These are phyloP conservation scores for Coniochaeta sp. DNA, from an alignment of 2,329 filamentous ascomycete genomes.

Conservation along the genomic window DNA sequence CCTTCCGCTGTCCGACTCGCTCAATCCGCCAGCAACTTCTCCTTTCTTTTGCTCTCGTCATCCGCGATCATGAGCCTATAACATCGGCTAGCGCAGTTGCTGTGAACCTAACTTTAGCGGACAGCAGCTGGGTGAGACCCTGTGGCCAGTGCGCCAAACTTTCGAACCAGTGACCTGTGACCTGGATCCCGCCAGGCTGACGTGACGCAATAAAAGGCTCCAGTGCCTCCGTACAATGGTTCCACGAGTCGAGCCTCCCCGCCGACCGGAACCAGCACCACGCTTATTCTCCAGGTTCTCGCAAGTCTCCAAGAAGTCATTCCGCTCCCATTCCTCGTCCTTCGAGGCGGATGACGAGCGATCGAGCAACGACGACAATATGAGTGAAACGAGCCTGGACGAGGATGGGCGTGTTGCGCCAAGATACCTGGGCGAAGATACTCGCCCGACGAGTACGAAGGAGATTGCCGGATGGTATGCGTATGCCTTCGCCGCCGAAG, in stretches of 20 bases:
- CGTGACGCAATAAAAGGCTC: slow-evolving; percentile 22
- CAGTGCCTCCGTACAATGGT: slow-evolving; percentile 12
- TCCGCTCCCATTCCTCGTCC: slow-evolving; percentile 52
- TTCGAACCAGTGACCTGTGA: not conserved
- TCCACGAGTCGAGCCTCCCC: slow-evolving; percentile 1
- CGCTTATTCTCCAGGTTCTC: slow-evolving; percentile 43
- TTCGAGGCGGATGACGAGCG: slow-evolving; percentile 65
- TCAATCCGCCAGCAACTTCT: not conserved
- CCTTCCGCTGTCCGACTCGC: too few relatives aligned
- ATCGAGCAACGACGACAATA: slow-evolving; percentile 31
- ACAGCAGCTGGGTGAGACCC: not conserved
- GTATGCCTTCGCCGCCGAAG: slow-evolving; percentile 93
- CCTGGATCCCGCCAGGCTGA: not conserved
- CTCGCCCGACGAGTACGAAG: slow-evolving; percentile 74
- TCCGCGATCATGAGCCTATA: not conserved
- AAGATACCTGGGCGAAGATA: slow-evolving; percentile 77
- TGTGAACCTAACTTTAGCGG: not conserved
- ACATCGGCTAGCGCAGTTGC: not conserved
- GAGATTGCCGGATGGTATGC: slow-evolving; percentile 93
- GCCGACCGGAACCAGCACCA: slow-evolving; percentile 31
- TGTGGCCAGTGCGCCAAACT: not conserved
- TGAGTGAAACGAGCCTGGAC: slow-evolving; percentile 15
- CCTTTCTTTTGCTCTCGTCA: not conserved
- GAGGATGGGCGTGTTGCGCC: slow-evolving; percentile 14
- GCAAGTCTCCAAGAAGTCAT: slow-evolving; percentile 45